These are phyloP conservation scores for Fusarium setosum DNA, from an alignment of 2,329 filamentous ascomycete genomes.

Conservation along the genomic window DNA sequence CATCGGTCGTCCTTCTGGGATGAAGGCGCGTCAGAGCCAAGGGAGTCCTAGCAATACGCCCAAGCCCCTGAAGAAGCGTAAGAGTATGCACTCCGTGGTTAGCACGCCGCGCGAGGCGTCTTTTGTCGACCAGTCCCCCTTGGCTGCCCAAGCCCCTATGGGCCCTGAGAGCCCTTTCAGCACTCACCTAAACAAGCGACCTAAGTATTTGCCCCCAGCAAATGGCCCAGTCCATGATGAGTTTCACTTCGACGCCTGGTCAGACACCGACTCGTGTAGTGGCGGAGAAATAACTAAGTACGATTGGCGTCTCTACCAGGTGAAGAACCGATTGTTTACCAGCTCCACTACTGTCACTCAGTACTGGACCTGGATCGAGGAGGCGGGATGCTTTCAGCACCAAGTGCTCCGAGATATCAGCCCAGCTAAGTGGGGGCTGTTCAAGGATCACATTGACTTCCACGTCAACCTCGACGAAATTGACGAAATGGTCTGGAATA, in stretches of 20 bases:
- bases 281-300: constrained; percentile 55
- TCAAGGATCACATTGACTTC: constrained; percentile 63
- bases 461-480: constrained; percentile 60
- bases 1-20: constrained; percentile 66
- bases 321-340: constrained; percentile 61
- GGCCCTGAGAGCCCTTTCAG: constrained; percentile 19
- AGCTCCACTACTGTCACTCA: constrained; percentile 62
- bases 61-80: constrained; percentile 47
- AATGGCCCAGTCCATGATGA: constrained; percentile 46
- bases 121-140: constrained; percentile 43
- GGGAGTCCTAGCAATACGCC: constrained; percentile 40
- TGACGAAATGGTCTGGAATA: constrained; percentile 57
- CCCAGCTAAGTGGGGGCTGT: constrained; percentile 60
- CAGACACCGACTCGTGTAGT: constrained; percentile 63
- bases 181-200: constrained; percentile 41
- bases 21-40: constrained; percentile 49
- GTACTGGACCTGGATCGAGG: constrained; percentile 65
- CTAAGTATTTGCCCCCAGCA: constrained; percentile 37
- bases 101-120: constrained; percentile 45
- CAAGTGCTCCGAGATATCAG: constrained; percentile 61
- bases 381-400: constrained; percentile 60
- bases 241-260: constrained; percentile 59
- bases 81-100: constrained; percentile 45
- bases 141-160: constrained; percentile 28
- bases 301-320: constrained; percentile 65